Percentiles rank a stretch among this genome's conserved stretches.
phyloP scores from a whole-genome alignment of 768 basidiomycete species.

The Rubroboletus satanas region DNA sequence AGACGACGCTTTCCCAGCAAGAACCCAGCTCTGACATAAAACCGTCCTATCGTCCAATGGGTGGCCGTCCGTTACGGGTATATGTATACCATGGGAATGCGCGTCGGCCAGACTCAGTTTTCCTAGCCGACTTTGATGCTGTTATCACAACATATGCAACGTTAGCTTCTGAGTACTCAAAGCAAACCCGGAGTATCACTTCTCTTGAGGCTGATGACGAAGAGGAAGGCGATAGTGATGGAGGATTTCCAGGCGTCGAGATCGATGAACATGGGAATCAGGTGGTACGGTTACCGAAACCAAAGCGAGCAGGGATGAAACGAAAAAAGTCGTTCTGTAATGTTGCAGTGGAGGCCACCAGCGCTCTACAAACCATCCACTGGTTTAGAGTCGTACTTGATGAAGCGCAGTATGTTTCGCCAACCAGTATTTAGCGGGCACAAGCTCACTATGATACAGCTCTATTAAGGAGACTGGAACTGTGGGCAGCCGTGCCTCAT shows the following conservation, averaged over 20 bases:
- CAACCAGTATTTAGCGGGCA: neutral
- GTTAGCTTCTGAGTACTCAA: conserved; percentile 90
- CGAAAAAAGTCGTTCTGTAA: conserved; percentile 51
- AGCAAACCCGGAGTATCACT: conserved; percentile 67
- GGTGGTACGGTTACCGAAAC: conserved; percentile 53
- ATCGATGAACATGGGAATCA: conserved; percentile 66
- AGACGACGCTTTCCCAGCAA: conserved; percentile 32
- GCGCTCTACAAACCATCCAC: conserved; percentile 88
- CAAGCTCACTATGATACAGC: conserved; percentile 38
- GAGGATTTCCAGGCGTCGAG: conserved; percentile 58
- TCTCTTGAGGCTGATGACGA: conserved; percentile 59
- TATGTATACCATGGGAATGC: conserved; percentile 96
- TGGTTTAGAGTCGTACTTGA: conserved; percentile 96
- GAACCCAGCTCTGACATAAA: conserved; percentile 25
- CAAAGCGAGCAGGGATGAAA: conserved; percentile 67
- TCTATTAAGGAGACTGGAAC: conserved; percentile 96
- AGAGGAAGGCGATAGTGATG: conserved; percentile 64
- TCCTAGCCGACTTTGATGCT: conserved; percentile 90
- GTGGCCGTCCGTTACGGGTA: conserved; percentile 63
- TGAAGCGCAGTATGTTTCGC: conserved; percentile 83
- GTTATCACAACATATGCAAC: conserved; percentile 98
- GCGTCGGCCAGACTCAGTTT: conserved; percentile 79
- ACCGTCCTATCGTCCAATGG: conserved; percentile 34
- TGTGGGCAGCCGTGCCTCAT: conserved; percentile 91
- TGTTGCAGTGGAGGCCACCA: conserved; percentile 50